These are phyloP conservation scores for Thuidium tamariscinum DNA, from an alignment of 225 moss, liverwort and hornwort species.

Conservation along the genomic window DNA sequence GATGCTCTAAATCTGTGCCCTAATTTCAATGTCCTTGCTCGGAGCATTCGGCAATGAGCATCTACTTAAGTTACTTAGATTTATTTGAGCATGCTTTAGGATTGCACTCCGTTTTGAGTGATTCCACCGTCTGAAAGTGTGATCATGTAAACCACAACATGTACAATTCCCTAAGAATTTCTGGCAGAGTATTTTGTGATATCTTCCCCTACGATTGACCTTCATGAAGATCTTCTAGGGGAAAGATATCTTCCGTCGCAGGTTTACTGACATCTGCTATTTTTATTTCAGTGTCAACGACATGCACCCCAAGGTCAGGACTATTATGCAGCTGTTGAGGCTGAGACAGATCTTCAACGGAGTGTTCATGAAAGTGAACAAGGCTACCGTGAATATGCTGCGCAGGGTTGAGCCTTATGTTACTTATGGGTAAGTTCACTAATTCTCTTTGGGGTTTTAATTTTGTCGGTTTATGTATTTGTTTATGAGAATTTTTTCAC, in stretches of 20 bases:
- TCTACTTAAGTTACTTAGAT: not conserved
- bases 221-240: not conserved
- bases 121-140: not conserved
- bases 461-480: not conserved
- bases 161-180: not conserved
- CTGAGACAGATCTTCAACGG: constrained; percentile 81
- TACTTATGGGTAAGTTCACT: constrained; percentile 48
- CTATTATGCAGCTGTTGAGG: constrained; percentile 70
- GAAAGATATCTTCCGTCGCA: too few relatives aligned
- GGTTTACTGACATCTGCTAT: not conserved
- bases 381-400: constrained; percentile 83
- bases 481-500: not conserved
- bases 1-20: not conserved
- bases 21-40: not conserved
- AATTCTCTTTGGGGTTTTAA: not conserved
- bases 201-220: too few relatives aligned
- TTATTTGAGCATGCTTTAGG: not conserved
- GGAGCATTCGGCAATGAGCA: not conserved
- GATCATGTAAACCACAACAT: too few relatives aligned
- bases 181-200: not conserved
- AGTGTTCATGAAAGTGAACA: constrained; percentile 94
- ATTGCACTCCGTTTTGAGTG: not conserved
- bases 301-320: constrained; percentile 77
- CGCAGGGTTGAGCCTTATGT: constrained; percentile 88
- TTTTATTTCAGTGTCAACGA: constrained; percentile 45